phyloP scores from a whole-genome alignment of 352 stramenopile species.

The Chrysophaeum taylorii region DNA sequence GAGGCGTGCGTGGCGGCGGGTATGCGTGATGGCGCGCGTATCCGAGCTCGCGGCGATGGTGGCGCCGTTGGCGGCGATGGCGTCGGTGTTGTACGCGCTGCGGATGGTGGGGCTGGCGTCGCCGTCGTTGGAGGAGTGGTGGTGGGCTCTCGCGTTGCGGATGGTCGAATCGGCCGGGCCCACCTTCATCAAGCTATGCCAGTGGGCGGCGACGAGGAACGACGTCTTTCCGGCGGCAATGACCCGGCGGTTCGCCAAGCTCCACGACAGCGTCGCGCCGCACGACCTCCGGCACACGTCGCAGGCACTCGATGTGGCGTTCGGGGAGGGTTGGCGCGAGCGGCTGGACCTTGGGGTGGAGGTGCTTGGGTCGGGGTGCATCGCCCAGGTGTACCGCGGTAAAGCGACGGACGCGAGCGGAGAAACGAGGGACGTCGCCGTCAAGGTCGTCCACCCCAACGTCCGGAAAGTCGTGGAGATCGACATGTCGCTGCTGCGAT shows the following conservation, averaged over 20 bases:
- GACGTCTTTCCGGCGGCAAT: conserved; percentile 80
- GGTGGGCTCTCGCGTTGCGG: conserved; percentile 56
- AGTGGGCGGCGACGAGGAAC: conserved; percentile 82
- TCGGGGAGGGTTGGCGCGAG: conserved; percentile 63
- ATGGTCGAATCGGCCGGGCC: conserved; percentile 60
- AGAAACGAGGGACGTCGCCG: conserved; percentile 46
- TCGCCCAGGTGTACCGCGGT: conserved; percentile 82
- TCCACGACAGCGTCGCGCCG: conserved; percentile 70
- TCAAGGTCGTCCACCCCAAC: conserved; percentile 82
- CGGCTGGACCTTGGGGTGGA: conserved; percentile 46
- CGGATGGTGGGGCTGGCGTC: too few species aligned
- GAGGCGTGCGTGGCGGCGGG: too few species aligned
- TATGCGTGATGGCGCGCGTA: too few species aligned
- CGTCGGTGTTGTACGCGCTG: too few species aligned
- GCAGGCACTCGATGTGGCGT: conserved; percentile 58
- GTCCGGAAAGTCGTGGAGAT: conserved; percentile 67
- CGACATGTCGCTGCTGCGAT: conserved; percentile 63
- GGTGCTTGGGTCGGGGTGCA: conserved; percentile 76
- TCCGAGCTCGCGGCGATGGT: too few species aligned
- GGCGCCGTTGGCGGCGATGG: too few species aligned
- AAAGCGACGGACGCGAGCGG: conserved; percentile 10
- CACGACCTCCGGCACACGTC: conserved; percentile 76
- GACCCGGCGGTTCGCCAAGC: conserved; percentile 70
- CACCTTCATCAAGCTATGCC: conserved; percentile 83
- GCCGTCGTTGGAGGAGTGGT: conserved; percentile 43